Percentiles rank a stretch among this genome's conserved stretches.
Conservation (phyloP, 352 stramenopile species). For the Pythium vanterpoolii region DNA sequence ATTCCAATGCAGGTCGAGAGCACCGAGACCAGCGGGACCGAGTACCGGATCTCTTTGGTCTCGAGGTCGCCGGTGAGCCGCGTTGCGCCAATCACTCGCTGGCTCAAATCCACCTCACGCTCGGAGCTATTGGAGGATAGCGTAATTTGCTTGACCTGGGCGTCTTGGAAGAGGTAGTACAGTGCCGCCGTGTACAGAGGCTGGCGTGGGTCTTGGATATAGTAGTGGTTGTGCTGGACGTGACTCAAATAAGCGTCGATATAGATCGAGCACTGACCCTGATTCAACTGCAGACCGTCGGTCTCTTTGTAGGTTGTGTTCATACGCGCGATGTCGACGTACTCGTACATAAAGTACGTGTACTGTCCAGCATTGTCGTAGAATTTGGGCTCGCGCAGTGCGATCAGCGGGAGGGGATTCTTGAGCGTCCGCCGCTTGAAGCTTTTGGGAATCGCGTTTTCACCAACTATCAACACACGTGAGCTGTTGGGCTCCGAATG, state of each 20-base stretch:
- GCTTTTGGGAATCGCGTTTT: not conserved
- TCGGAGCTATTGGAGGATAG: not conserved
- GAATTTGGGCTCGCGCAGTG: not conserved
- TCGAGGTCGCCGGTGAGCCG: slow-evolving; percentile 37
- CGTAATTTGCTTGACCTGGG: slow-evolving; percentile 23
- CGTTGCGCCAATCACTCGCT: slow-evolving; percentile 21
- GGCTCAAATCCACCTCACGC: slow-evolving; percentile 3
- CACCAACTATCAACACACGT: not conserved
- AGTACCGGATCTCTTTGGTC: slow-evolving; percentile 50
- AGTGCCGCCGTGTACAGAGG: slow-evolving; percentile 43
- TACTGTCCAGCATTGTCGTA: not conserved
- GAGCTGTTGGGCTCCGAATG: slow-evolving; percentile 9
- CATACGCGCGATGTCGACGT: slow-evolving; percentile 11
- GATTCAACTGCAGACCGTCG: slow-evolving; percentile 22
- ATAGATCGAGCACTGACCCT: slow-evolving; percentile 31
- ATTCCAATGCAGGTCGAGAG: slow-evolving; percentile 42
- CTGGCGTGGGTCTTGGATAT: slow-evolving; percentile 36
- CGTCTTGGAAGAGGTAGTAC: slow-evolving; percentile 47
- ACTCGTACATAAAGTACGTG: slow-evolving; percentile 15
- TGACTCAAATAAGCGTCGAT: slow-evolving; percentile 42
- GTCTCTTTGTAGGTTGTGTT: slow-evolving; percentile 11
- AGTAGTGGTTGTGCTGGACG: slow-evolving; percentile 43
- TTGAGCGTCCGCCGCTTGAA: not conserved
- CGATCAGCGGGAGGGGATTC: slow-evolving; percentile 3
- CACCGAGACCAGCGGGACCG: slow-evolving; percentile 35